A percentile compares a stretch with the other conserved stretches of the same genome.
phyloP scores from a whole-genome alignment of 2,329 filamentous ascomycete species.

The Exophiala phaeomuriformis region DNA sequence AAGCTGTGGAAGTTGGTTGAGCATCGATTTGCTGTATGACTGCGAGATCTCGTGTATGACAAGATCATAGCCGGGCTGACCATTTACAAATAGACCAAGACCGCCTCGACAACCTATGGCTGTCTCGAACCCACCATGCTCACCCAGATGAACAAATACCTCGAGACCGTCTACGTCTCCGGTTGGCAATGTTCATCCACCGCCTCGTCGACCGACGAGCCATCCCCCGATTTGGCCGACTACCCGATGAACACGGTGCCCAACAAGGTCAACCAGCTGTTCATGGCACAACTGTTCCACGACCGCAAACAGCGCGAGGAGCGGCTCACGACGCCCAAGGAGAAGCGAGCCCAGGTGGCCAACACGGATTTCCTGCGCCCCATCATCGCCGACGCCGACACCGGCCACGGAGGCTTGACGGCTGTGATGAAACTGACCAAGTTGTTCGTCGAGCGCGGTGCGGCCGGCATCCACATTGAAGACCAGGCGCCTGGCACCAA shows the following conservation, averaged over 20 bases:
- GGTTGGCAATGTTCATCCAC: slow-evolving; percentile 98
- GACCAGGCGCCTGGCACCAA: slow-evolving; percentile 97
- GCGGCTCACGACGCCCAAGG: slow-evolving; percentile 67
- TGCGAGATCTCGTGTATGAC: not conserved
- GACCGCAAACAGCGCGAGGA: slow-evolving; percentile 98
- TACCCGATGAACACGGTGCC: slow-evolving; percentile 97
- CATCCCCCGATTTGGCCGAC: slow-evolving; percentile 93
- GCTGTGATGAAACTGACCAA: slow-evolving; percentile 99
- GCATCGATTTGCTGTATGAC: slow-evolving; percentile 66
- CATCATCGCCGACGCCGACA: slow-evolving; percentile 94
- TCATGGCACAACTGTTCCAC: slow-evolving; percentile 98
- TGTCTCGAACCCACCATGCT: slow-evolving; percentile 97
- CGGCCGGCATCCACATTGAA: slow-evolving; percentile 96
- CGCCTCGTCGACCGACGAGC: slow-evolving; percentile 88
- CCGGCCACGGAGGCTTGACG: slow-evolving; percentile 93
- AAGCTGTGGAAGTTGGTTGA: slow-evolving; percentile 93
- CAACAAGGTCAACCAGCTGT: slow-evolving; percentile 95
- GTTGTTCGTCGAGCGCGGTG: slow-evolving; percentile 92
- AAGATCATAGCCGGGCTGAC: not conserved
- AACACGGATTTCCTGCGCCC: slow-evolving; percentile 92
- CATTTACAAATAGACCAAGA: slow-evolving; percentile 54
- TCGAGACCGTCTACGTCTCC: slow-evolving; percentile 97
- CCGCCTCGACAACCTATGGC: slow-evolving; percentile 91
- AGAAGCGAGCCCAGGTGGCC: slow-evolving; percentile 62
- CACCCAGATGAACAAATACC: slow-evolving; percentile 98